Base-by-base conservation (phyloP, 2,329 filamentous ascomycete genomes). In the Bipolaris bicolor region DNA sequence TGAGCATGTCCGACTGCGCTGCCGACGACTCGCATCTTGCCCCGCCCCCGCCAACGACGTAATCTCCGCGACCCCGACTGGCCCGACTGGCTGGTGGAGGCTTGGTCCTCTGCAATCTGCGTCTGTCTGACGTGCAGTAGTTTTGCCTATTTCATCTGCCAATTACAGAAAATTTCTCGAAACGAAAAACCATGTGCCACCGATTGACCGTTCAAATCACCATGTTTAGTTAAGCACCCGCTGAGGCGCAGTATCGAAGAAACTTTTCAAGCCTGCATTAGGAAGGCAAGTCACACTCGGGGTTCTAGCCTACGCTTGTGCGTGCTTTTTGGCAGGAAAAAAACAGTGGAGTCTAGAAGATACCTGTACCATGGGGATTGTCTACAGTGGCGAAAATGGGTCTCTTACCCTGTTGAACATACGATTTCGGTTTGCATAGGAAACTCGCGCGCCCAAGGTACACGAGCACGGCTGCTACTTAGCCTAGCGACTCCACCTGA, bases 31-130 rank as follows among this genome's bases (percentile, higher is more conserved):
- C 34, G 55, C 50, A 33, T 33, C 29, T 55, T 45, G 55, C 55
- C 46, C 52, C 52, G 48, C 56, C 55, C 57, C 57, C 57, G 50
- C 57, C 57, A 60, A 57, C 57, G 55, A 60, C 57, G 57, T 60
- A 60, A 60, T 60, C 54, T 53, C 41, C 37, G 45, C 22, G 33
- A 26, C 22, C 20, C 33, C 45, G 18, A 34, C 52, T 44, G 33
- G 34, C 47, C 41, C 55, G 46, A 48, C 44, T 57, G 49, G 57
- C 43, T 52, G 49, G 43, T 26, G 24, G 39, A 46, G 39, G 31
- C 37, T 34, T 36, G 54, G 49, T 36, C 36, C 22, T 43, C 20
- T 37, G 34, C 34, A 40, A 44, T 20, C 26, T 41, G 34, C 43
- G 39, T 40, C 52, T 48, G 39, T 41, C 45, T 60, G 49, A 50